phyloP scores from a whole-genome alignment of 192 early-diverging fungal genomes.

The Coemansia sp. region DNA sequence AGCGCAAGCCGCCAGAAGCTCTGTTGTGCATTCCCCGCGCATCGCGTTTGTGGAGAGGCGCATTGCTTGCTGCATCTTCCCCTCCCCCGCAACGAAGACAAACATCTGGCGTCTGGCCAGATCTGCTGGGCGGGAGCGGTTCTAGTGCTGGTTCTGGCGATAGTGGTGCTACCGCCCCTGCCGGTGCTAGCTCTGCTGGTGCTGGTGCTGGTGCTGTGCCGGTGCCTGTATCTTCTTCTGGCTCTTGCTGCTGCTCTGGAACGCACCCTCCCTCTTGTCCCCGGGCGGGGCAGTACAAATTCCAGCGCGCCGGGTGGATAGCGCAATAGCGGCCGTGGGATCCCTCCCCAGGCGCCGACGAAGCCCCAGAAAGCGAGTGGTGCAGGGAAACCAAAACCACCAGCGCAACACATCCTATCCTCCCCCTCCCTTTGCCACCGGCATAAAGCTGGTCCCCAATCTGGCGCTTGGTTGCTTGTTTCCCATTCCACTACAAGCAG shows the following conservation, averaged over 20 bases:
- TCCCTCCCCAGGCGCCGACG: conserved; percentile 9
- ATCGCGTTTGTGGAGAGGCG: background rate
- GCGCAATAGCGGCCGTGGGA: conserved; percentile 11
- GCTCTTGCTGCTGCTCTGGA: background rate
- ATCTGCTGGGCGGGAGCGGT: background rate
- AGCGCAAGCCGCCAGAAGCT: conserved; percentile 3
- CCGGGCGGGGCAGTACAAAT: background rate
- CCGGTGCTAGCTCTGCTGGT: too few species aligned
- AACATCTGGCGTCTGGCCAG: background rate
- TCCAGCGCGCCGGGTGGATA: background rate
- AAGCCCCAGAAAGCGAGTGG: background rate
- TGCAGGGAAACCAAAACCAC: background rate
- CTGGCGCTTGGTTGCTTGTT: conserved; percentile 5
- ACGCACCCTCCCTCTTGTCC: background rate
- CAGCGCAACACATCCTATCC: background rate
- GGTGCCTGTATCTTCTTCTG: too few species aligned
- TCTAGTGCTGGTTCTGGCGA: too few species aligned
- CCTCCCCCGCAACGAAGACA: background rate
- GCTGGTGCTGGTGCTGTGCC: too few species aligned
- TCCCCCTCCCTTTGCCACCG: conserved; percentile 22
- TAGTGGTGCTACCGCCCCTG: too few species aligned
- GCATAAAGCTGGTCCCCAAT: conserved; percentile 10
- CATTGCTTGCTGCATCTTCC: background rate
- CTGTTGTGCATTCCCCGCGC: background rate
- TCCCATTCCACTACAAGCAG: conserved; percentile 36